These are phyloP conservation scores for Lachnellula cervina DNA, from an alignment of 2,329 filamentous ascomycete species.

Conservation along the genomic window DNA sequence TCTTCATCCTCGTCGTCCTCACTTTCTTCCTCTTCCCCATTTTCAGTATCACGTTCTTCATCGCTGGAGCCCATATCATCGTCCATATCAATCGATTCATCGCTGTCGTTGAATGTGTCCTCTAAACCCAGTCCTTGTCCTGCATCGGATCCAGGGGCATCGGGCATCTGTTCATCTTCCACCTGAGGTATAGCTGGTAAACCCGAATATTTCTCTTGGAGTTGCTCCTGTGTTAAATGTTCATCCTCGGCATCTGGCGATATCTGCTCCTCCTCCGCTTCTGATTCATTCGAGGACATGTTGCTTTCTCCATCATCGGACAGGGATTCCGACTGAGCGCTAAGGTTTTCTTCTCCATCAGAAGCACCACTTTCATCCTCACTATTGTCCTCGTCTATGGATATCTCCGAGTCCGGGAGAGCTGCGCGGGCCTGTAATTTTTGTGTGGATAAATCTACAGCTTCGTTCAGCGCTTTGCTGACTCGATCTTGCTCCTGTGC, in stretches of 20 bases:
- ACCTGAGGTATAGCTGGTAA: conserved; percentile 43
- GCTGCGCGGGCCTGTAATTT: conserved; percentile 59
- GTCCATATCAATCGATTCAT: conserved; percentile 66
- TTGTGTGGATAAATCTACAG: conserved; percentile 65
- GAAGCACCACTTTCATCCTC: conserved; percentile 23
- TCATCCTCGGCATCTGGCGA: conserved; percentile 54
- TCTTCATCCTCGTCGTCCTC: conserved; percentile 35
- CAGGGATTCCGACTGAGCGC: conserved; percentile 32
- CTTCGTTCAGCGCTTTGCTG: conserved; percentile 67
- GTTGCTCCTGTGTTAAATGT: conserved; percentile 62
- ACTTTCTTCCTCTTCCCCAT: conserved; percentile 36
- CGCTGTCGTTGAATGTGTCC: conserved; percentile 43
- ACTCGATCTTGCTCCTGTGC: conserved; percentile 59
- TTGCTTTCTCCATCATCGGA: conserved; percentile 45
- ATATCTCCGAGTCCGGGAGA: conserved; percentile 47
- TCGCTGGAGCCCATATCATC: conserved; percentile 60
- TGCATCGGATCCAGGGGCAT: neutral
- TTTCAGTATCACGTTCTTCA: conserved; percentile 38
- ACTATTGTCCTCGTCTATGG: conserved; percentile 37
- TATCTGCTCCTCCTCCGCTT: conserved; percentile 45
- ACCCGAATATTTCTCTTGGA: conserved; percentile 64
- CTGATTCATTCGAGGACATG: conserved; percentile 61
- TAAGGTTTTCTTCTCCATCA: conserved; percentile 30
- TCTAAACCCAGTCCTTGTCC: conserved; percentile 2
- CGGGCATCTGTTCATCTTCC: conserved; percentile 28